Evolutionary conservation across 2,329 filamentous ascomycete genomes (phyloP).

Genomic region (Neonectria hederae): DNA sequence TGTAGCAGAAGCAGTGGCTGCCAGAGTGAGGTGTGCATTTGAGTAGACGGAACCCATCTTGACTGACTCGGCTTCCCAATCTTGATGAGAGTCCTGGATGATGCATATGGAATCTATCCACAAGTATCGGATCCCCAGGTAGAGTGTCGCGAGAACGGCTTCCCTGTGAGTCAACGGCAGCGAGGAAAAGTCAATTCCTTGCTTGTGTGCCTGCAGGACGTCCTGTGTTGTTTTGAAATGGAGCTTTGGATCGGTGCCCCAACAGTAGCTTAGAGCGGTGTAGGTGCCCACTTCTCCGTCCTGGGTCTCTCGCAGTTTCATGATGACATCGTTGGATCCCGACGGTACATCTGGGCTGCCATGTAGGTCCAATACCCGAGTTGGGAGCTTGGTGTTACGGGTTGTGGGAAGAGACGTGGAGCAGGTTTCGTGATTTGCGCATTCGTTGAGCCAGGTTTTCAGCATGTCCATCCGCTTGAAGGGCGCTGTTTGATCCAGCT

Average conservation of each 20-base stretch:
- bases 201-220: neutral
- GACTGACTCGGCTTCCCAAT: constrained; percentile 20
- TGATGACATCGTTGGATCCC: neutral
- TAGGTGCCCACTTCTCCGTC: neutral
- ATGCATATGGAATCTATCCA: constrained; percentile 32
- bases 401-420: neutral
- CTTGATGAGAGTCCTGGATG: constrained; percentile 18
- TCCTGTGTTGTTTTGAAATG: neutral
- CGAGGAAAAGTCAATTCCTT: neutral
- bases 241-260: constrained; percentile 2
- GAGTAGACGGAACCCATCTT: constrained; percentile 37
- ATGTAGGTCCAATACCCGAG: constrained; percentile 1
- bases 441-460: constrained; percentile 2
- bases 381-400: neutral
- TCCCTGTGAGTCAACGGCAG: constrained; percentile 24
- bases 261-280: constrained; percentile 4
- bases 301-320: constrained; percentile 1
- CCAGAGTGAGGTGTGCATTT: neutral
- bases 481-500: neutral
- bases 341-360: constrained; percentile 1
- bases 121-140: constrained; percentile 20
- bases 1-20: constrained; percentile 1
- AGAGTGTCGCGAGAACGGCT: constrained; percentile 13
- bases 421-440: neutral
- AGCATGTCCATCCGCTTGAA: neutral